Base-by-base conservation (phyloP, 23 red algal genomes). In the Chondrus crispus region DNA sequence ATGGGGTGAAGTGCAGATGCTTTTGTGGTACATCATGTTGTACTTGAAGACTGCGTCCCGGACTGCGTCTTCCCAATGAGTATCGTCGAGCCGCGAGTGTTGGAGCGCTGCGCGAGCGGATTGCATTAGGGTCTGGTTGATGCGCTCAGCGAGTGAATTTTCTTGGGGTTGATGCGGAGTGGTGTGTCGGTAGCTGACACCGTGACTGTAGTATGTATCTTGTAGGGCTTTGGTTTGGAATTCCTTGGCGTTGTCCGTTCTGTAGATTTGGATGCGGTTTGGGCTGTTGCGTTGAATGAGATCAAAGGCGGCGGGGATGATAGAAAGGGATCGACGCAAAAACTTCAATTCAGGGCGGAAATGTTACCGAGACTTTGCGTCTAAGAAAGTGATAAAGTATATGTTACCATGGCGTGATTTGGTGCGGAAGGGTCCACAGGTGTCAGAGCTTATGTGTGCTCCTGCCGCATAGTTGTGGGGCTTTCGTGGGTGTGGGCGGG, bases 241-340 rank as follows among this genome's bases (percentile, higher is more conserved):
- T 81, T 81, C 76, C 35, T 81, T 81, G 46, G 76, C 76, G 43
- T 81, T 81, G 47, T 81, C 76, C n/a, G n/a, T n/a, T n/a, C n/a
- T n/a, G n/a, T n/a, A n/a, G n/a, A n/a, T n/a, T n/a, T n/a, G n/a
- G n/a, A n/a, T n/a, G n/a, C n/a, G n/a, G n/a, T n/a, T n/a, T n/a
- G n/a, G n/a, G n/a, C n/a, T n/a, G n/a, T n/a, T n/a, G n/a, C n/a
- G n/a, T n/a, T n/a, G n/a, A n/a, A n/a, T n/a, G n/a, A n/a, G n/a
- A n/a, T n/a, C n/a, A n/a, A n/a, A n/a, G n/a, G n/a, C n/a, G n/a
- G n/a, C n/a, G n/a, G n/a, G n/a, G n/a, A n/a, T n/a, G n/a, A n/a
- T n/a, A n/a, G n/a, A n/a, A n/a, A n/a, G n/a, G n/a, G n/a, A n/a
- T n/a, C n/a, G n/a, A n/a, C n/a, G n/a, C n/a, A n/a, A n/a, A n/a